phyloP scores from a whole-genome alignment of 305 asterid species.

The Solanum hybrid region DNA sequence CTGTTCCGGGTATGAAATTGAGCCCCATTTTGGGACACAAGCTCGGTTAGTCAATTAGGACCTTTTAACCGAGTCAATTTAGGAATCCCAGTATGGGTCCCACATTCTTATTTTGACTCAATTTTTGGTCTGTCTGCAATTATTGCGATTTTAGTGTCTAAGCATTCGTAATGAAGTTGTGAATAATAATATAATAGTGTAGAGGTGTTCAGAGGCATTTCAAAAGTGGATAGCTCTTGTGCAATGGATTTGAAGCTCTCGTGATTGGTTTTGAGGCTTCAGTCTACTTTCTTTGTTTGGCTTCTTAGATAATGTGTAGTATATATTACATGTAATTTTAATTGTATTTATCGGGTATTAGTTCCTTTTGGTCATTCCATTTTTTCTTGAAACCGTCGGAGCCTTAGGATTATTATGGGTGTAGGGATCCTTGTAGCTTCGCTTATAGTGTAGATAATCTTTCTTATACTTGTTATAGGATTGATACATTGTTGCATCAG shows the following conservation, averaged over 20 bases:
- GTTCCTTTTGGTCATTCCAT: too few relatives aligned
- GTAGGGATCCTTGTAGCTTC: neutral
- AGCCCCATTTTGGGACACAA: neutral
- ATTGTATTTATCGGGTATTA: neutral
- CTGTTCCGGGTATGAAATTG: neutral
- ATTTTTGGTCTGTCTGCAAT: neutral
- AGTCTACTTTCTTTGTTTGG: neutral
- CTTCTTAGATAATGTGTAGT: neutral
- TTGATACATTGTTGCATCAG: neutral
- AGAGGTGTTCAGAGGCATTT: neutral
- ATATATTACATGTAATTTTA: neutral
- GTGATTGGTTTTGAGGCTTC: neutral
- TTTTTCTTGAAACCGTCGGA: too few relatives aligned
- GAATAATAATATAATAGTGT: neutral
- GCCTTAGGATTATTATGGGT: neutral
- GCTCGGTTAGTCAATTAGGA: neutral
- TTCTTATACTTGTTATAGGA: neutral
- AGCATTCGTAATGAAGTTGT: neutral
- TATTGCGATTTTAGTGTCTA: too few relatives aligned
- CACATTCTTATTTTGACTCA: neutral
- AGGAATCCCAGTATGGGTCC: neutral
- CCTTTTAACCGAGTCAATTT: neutral
- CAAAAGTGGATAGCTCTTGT: neutral
- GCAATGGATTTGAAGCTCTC: neutral
- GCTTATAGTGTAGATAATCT: neutral